Conservation (phyloP, 2,329 filamentous ascomycete species). For the Botrytis aclada region DNA sequence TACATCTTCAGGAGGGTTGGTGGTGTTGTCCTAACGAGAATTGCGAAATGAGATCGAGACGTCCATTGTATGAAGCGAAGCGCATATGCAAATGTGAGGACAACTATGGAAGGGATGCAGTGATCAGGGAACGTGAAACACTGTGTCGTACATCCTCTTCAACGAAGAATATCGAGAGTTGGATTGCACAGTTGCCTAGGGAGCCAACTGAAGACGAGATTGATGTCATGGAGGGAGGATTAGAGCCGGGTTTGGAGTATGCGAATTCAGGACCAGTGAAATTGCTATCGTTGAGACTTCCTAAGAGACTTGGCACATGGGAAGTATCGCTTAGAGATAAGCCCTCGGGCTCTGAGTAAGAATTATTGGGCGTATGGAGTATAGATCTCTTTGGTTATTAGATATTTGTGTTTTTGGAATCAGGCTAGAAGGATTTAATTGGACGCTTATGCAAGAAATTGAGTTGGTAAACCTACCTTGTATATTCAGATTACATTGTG, state of each 20-base stretch:
- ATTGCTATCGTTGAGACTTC: background rate
- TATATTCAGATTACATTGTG: background rate
- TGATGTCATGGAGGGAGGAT: background rate
- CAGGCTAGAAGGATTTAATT: background rate
- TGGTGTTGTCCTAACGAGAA: background rate
- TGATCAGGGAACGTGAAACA: background rate
- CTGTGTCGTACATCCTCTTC: background rate
- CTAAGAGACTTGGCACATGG: background rate
- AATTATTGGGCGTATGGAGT: background rate
- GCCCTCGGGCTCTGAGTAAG: background rate
- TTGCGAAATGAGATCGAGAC: background rate
- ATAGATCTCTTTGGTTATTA: background rate
- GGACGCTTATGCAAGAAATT: too few relatives aligned
- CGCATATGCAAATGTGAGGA: background rate
- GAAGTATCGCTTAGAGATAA: background rate
- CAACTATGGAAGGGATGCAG: background rate
- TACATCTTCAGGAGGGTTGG: background rate
- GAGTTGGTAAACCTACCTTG: background rate
- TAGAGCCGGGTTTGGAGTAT: background rate
- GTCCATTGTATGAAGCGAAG: rapidly evolving
- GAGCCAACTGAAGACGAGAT: background rate
- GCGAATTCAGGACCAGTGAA: background rate
- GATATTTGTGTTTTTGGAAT: background rate
- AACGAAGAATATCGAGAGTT: background rate
- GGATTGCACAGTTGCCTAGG: too few relatives aligned